Conservation (phyloP, 1,284 basidiomycete species). For the Cerioporus squamosus region DNA sequence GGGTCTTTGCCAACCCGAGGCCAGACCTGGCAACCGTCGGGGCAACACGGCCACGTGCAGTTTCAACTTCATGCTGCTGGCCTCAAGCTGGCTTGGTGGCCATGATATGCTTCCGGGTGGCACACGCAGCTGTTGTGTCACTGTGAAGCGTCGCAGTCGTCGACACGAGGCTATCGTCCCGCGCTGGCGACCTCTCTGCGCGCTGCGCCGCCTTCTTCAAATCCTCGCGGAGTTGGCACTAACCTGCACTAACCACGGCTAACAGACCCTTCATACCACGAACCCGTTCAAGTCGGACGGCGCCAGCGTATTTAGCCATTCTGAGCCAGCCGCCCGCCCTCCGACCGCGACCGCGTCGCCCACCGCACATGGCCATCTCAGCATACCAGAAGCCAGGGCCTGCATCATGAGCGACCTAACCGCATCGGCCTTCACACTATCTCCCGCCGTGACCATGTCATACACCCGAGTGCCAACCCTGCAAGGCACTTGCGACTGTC, state of each 20-base stretch:
- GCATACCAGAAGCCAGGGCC: background rate
- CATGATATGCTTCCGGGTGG: no score
- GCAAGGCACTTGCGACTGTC: background rate
- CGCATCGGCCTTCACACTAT: background rate
- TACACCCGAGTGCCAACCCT: background rate
- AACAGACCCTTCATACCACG: background rate
- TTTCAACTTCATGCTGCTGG: no score
- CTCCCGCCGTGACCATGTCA: background rate
- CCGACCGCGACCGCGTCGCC: background rate
- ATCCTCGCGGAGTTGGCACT: no score
- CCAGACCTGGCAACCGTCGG: no score
- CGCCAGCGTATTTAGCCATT: constrained; percentile 1
- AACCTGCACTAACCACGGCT: no score
- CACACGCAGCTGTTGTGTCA: no score
- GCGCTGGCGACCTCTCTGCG: no score
- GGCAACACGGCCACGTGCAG: no score
- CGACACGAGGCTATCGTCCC: background rate
- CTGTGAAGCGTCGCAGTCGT: background rate
- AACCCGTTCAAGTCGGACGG: background rate
- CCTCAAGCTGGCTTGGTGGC: no score
- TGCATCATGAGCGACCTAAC: no score
- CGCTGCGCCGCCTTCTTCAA: no score
- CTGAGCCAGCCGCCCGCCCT: background rate
- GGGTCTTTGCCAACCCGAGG: no score
- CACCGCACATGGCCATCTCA: background rate